Percentiles rank a stretch among this genome's conserved stretches.
Conservation (phyloP, 1,139 yeast genomes). For the Kurtzmaniella quercitrusa region DNA sequence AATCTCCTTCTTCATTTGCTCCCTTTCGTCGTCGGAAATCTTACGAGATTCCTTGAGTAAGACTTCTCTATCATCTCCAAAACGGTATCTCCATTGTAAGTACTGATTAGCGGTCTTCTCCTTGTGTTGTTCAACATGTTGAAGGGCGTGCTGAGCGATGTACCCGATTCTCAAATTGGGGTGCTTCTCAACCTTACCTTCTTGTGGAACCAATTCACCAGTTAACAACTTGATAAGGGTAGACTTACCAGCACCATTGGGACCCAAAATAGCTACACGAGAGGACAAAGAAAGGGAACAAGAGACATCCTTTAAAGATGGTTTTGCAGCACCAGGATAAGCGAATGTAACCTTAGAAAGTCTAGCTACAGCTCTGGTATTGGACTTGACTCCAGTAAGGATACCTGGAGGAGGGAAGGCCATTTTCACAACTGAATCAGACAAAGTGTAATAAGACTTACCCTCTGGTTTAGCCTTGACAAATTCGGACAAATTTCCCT, state of each 20-base stretch:
- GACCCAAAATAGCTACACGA: conserved; percentile 94
- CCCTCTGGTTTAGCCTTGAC: conserved; percentile 95
- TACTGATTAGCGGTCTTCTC: conserved; percentile 98
- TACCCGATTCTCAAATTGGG: conserved; percentile 97
- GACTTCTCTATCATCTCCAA: conserved; percentile 98
- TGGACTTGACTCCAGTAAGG: conserved; percentile 91
- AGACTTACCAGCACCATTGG: conserved; percentile 99
- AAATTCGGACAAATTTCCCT: conserved; percentile 91
- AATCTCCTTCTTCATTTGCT: conserved; percentile 71
- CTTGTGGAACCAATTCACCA: conserved; percentile 82
- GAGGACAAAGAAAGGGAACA: conserved; percentile 89
- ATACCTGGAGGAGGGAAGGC: conserved; percentile 98
- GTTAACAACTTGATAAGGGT: conserved; percentile 90
- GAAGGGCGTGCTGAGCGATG: conserved; percentile 97
- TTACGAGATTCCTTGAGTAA: conserved; percentile 89
- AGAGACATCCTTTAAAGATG: conserved; percentile 74
- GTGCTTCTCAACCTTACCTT: conserved; percentile 93
- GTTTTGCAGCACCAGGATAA: conserved; percentile 86
- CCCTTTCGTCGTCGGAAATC: conserved; percentile 78
- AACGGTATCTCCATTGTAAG: conserved; percentile 95
- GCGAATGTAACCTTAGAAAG: conserved; percentile 80
- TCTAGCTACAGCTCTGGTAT: conserved; percentile 92
- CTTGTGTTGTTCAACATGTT: conserved; percentile 94
- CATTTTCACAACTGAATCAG: conserved; percentile 92
- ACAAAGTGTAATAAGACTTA: conserved; percentile 90